Base-by-base conservation (phyloP, 306 rosid species). In the Lathyrus tuberosus region DNA sequence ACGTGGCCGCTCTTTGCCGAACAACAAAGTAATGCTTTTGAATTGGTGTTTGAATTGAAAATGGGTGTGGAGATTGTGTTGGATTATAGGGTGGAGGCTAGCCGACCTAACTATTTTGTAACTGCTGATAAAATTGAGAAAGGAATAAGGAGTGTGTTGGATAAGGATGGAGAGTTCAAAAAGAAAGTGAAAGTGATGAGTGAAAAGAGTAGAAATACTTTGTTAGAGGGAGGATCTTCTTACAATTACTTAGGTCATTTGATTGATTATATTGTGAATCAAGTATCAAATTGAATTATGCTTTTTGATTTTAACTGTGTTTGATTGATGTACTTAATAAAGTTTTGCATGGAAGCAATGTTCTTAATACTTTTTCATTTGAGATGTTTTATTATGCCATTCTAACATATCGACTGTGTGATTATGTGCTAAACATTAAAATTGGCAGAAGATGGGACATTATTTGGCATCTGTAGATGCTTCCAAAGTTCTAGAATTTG, bases 11-110 rank as follows among this genome's bases (percentile, higher is more conserved):
- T 53, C 11, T 10, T 10, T 53, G 59, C 31, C 8, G 33, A 53
- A 20, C 59, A 53, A 11, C 59, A 53, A 14, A 20, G n/a, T 22
- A 53, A 53, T 53, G 59, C 59, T 53, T 53, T 53, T 53, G n/a
- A 53, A 53, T 53, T 53, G 33, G 33, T 22, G 15, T 10, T n/a
- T 10, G 59, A 53, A 8, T 13, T 53, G n/a, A 53, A 53, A 11
- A 53, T 53, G 0, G 59, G 31, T 10, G 59, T 53, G 6, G 59
- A 53, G 8, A 53, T 53, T 53, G 33, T 4, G 4, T 53, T 10
- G 59, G 59, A 53, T 22, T 53, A 53, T 53, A 10, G 31, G 33
- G n/a, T 5, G 3, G 59, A 53, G 31, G 11, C 0, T 20, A 11
- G n/a, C 10, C 15, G 3, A 7, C 59, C 59, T 53, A 53, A 53